Conservation (phyloP, 352 stramenopile genomes). For the Phytopythium vexans region DNA sequence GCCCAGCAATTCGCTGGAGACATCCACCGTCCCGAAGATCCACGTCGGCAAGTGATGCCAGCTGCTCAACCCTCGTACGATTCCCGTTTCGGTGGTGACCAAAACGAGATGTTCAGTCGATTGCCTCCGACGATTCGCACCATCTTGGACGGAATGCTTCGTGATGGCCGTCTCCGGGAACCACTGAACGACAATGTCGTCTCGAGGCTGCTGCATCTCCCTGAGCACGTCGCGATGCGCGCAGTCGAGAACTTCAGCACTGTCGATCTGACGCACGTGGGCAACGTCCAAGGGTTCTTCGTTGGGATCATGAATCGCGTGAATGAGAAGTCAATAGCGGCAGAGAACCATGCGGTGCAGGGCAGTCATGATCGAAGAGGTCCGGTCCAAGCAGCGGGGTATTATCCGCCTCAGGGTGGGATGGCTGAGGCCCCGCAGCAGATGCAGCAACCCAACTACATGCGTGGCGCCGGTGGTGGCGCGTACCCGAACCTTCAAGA, state of each 20-base stretch:
- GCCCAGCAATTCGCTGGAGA: no score
- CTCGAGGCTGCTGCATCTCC: slow-evolving; percentile 61
- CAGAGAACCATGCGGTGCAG: slow-evolving; percentile 19
- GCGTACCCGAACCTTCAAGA: no score
- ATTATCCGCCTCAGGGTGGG: neutral
- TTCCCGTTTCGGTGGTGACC: no score
- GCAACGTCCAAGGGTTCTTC: slow-evolving; percentile 79
- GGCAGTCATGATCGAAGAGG: no score
- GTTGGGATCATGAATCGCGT: slow-evolving; percentile 85
- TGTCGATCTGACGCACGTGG: slow-evolving; percentile 65
- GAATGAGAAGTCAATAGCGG: slow-evolving; percentile 52
- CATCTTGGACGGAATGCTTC: slow-evolving; percentile 52
- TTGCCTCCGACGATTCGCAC: neutral
- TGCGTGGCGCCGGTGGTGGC: neutral
- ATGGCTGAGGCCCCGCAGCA: neutral
- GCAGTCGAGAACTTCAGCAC: slow-evolving; percentile 81
- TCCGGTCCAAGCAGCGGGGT: neutral
- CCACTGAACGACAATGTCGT: slow-evolving; percentile 77
- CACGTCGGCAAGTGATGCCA: neutral
- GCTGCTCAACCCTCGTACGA: no score
- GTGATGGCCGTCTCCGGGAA: slow-evolving; percentile 49
- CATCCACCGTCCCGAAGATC: neutral
- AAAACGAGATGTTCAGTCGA: neutral
- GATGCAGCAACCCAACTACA: neutral
- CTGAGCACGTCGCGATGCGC: slow-evolving; percentile 53